phyloP scores from a whole-genome alignment of 2,329 filamentous ascomycete genomes.

The Trichoderma cornu-damae region DNA sequence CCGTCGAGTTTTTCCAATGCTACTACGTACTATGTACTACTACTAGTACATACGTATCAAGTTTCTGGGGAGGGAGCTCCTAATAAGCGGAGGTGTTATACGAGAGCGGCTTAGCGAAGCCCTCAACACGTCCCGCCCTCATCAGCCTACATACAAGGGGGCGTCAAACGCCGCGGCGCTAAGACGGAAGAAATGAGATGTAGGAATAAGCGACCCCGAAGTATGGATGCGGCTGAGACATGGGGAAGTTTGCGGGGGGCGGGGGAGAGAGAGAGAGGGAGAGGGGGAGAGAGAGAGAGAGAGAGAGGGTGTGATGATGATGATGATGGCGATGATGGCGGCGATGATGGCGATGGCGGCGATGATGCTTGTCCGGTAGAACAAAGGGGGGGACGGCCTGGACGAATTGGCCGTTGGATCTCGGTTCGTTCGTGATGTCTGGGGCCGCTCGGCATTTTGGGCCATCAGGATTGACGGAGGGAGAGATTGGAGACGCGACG shows the following conservation, averaged over 20 bases:
- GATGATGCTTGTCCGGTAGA: no score
- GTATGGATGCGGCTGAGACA: neutral
- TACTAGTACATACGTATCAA: neutral
- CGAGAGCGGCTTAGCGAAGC: conserved; percentile 9
- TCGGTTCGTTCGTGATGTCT: no score
- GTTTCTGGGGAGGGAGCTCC: neutral
- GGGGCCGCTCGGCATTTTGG: no score
- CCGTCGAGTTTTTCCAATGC: no score
- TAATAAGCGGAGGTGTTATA: neutral
- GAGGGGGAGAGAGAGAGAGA: neutral
- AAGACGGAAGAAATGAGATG: neutral
- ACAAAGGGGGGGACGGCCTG: no score
- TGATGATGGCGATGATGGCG: neutral
- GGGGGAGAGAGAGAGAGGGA: no score
- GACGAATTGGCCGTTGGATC: no score
- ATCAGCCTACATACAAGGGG: neutral
- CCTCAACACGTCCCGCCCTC: neutral
- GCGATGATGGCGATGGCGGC: no score
- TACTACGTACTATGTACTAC: no score
- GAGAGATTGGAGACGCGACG: no score
- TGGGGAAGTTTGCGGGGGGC: neutral
- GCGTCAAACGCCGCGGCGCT: neutral
- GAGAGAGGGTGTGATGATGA: neutral
- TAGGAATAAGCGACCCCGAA: conserved; percentile 3
- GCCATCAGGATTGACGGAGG: no score